Percentiles rank a stretch among this genome's conserved stretches.
Evolutionary conservation across 1,284 basidiomycete genomes (phyloP).

Genomic region (Rhodotorula sp.): DNA sequence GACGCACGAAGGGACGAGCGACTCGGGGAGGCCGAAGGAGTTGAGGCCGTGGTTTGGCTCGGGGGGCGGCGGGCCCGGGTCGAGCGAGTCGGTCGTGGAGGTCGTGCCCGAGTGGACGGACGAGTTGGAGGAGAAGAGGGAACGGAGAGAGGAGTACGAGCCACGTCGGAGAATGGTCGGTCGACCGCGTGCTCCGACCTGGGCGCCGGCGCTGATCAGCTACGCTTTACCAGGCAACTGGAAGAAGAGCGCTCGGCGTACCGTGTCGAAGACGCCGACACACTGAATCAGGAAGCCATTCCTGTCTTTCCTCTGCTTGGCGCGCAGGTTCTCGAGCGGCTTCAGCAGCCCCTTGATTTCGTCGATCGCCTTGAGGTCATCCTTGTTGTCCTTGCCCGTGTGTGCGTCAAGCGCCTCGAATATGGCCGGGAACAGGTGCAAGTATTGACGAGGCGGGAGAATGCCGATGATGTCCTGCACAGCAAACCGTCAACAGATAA

Average conservation of each 20-base stretch:
- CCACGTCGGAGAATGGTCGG: neutral
- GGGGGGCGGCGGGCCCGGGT: neutral
- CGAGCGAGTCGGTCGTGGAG: neutral
- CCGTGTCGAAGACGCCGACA: conserved; percentile 29
- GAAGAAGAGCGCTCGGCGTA: neutral
- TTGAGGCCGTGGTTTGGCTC: conserved; percentile 2
- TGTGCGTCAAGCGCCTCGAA: conserved; percentile 25
- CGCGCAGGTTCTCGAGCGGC: neutral
- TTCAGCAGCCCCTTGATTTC: neutral
- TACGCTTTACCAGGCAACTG: accelerated
- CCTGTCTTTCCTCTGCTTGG: neutral
- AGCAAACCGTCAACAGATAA: neutral
- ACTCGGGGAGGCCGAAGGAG: conserved; percentile 46
- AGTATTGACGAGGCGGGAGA: conserved; percentile 2
- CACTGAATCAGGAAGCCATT: conserved; percentile 19
- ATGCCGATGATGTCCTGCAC: conserved; percentile 21
- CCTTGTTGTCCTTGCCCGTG: conserved; percentile 8
- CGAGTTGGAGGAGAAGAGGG: neutral
- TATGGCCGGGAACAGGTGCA: conserved; percentile 25
- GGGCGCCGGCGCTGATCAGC: neutral
- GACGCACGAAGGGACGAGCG: conserved; percentile 45
- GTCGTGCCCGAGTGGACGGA: conserved; percentile 2
- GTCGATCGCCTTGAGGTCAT: neutral
- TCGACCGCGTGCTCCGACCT: conserved; percentile 27
- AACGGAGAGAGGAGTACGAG: too few species aligned